Evolutionary conservation across 2,329 filamentous ascomycete species (phyloP).

Genomic region (Herpotrichia juniperi): DNA sequence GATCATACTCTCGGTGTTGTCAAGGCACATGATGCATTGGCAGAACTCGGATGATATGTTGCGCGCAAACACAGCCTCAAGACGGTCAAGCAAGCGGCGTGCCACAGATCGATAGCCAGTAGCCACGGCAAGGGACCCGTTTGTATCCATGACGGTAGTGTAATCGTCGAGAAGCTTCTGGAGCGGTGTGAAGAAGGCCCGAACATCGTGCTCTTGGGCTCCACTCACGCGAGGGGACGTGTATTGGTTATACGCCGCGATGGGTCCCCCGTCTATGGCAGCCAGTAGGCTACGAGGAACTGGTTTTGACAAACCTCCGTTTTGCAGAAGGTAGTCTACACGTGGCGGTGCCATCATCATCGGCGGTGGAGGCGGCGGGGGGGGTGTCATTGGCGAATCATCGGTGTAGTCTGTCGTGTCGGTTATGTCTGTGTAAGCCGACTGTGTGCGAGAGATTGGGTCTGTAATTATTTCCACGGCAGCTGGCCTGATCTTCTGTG

Average conservation of each 20-base stretch:
- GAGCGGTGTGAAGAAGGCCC: slow-evolving; percentile 81
- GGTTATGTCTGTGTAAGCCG: slow-evolving; percentile 27
- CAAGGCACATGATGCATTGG: slow-evolving; percentile 81
- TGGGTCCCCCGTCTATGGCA: slow-evolving; percentile 62
- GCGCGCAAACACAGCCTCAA: slow-evolving; percentile 92
- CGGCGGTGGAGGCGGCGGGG: slow-evolving; percentile 77
- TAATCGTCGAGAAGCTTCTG: slow-evolving; percentile 87
- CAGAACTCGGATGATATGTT: slow-evolving; percentile 90
- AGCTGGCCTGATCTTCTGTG: slow-evolving; percentile 43
- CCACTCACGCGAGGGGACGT: slow-evolving; percentile 57
- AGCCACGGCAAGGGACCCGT: slow-evolving; percentile 90
- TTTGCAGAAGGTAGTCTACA: slow-evolving; percentile 90
- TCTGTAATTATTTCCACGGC: slow-evolving; percentile 53
- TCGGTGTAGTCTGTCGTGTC: slow-evolving; percentile 54
- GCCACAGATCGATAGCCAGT: slow-evolving; percentile 97
- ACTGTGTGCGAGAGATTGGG: slow-evolving; percentile 41
- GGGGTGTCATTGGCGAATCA: slow-evolving; percentile 59
- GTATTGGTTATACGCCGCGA: slow-evolving; percentile 65
- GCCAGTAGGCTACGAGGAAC: slow-evolving; percentile 77
- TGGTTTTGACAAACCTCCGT: slow-evolving; percentile 77
- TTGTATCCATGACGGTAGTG: slow-evolving; percentile 77
- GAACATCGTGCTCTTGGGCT: slow-evolving; percentile 61
- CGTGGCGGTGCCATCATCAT: slow-evolving; percentile 72
- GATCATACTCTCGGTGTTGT: slow-evolving; percentile 20
- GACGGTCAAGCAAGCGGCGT: slow-evolving; percentile 81